Conservation (phyloP, 2,329 filamentous ascomycete genomes). For the Ilyonectria mors-panacis region DNA sequence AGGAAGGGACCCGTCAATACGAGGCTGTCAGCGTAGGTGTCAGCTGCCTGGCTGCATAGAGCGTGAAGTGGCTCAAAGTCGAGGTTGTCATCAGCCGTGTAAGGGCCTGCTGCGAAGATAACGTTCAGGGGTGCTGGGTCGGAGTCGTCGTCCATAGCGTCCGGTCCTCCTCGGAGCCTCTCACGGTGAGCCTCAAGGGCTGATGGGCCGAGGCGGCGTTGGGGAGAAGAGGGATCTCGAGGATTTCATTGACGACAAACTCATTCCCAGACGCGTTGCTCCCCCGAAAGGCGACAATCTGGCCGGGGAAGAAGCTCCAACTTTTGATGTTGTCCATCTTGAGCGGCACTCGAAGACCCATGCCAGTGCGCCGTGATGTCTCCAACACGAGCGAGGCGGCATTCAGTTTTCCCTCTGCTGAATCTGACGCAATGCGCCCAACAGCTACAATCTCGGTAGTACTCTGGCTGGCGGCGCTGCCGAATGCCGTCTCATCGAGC, state of each 20-base stretch:
- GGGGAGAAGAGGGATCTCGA: conserved; percentile 81
- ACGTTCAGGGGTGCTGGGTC: conserved; percentile 79
- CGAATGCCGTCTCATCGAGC: conserved; percentile 85
- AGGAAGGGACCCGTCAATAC: conserved; percentile 91
- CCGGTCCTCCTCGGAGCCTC: conserved; percentile 75
- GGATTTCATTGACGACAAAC: conserved; percentile 84
- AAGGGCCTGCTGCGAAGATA: conserved; percentile 87
- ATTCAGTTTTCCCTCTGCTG: conserved; percentile 88
- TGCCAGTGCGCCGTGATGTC: conserved; percentile 86
- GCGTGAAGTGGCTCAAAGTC: conserved; percentile 90
- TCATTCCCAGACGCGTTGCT: conserved; percentile 89
- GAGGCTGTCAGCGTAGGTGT: conserved; percentile 82
- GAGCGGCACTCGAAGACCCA: conserved; percentile 84
- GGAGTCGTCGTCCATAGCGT: conserved; percentile 69
- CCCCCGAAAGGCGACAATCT: conserved; percentile 89
- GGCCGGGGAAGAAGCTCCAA: conserved; percentile 93
- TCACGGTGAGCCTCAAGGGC: conserved; percentile 79
- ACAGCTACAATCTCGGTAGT: conserved; percentile 91
- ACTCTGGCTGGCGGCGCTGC: conserved; percentile 87
- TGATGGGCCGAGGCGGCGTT: conserved; percentile 79
- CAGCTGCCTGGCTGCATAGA: conserved; percentile 82
- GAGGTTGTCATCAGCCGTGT: conserved; percentile 92
- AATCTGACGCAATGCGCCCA: conserved; percentile 91
- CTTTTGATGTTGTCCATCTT: conserved; percentile 77
- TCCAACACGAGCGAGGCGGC: conserved; percentile 89